These are phyloP conservation scores for Spongospora subterranea DNA, from an alignment of 208 protist species.

Conservation along the genomic window DNA sequence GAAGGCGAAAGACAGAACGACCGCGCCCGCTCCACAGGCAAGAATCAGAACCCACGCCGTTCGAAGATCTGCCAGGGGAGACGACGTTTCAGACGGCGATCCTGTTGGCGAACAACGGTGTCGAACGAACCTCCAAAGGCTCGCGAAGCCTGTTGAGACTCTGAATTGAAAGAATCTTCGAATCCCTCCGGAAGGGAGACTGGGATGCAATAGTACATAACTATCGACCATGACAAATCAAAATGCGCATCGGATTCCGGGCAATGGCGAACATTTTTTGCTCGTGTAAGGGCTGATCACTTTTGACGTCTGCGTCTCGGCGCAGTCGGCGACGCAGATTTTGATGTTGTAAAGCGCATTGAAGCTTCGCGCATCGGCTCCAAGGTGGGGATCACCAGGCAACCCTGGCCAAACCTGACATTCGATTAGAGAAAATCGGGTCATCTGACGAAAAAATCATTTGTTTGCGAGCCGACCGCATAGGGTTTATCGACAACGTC, in stretches of 20 bases:
- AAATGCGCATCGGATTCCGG: not conserved
- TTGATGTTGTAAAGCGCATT: constrained; percentile 28
- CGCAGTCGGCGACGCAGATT: constrained; percentile 17
- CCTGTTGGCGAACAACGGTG: not conserved
- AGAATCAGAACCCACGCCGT: constrained; percentile 19
- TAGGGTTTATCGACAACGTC: not conserved
- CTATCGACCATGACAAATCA: not conserved
- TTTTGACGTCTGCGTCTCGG: not conserved
- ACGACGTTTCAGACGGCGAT: too few relatives aligned
- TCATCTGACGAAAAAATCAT: not conserved
- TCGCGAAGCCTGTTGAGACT: not conserved
- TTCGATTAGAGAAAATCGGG: not conserved
- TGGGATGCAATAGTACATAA: constrained; percentile 53
- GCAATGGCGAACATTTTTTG: constrained; percentile 28
- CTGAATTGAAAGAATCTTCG: constrained; percentile 33
- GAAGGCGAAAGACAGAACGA: constrained; percentile 5
- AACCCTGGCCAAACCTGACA: constrained; percentile 16
- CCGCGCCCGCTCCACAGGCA: not conserved
- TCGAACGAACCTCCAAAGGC: constrained; percentile 34
- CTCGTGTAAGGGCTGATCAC: not conserved
- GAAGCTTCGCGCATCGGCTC: not conserved
- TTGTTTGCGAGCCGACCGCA: not conserved
- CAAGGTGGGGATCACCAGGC: not conserved
- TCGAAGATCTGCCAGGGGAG: constrained; percentile 4
- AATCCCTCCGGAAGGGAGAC: not conserved